Evolutionary conservation across 495 filamentous ascomycete species (phyloP), one percentile per base, ranked within the genome.

Genomic region (Articulospora tetracladia): DNA sequence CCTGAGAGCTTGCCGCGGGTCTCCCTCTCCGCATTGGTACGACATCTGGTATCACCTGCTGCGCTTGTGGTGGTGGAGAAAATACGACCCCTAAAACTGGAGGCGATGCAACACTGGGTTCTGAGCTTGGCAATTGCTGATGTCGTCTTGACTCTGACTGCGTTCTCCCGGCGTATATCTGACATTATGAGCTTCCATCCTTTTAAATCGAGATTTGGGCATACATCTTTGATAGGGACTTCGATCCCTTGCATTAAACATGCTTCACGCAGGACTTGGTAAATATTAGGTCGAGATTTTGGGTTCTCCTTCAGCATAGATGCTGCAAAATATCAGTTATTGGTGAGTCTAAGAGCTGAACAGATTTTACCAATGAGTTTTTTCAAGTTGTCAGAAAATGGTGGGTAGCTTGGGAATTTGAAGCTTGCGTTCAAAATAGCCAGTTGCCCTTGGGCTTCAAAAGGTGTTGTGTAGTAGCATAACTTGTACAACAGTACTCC

Each of bases 381-480:
- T 79, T 96, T 97, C 52, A 97, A 74, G 51, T 86, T 86, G 68
- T 96, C 91, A 1, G 93, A 97, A 73, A 98, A 98, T 22, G 79
- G 69, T 27, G 94, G 94, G 67, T 97, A 90, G 44, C 79, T 77
- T 22, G 95, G 95, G 70, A 88, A 98, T 70, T 91, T 94, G 83
- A 89, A 98, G 67, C 83, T 95, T 41, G 95, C 94, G 69, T 97
- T 98, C 41, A 98, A 77, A 64, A 98, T 98, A n/a, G 94, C 94
- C 74, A 98, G 90, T 75, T 96, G 93, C 20, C 94, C 94, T 65
- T 94, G 90, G 57, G 97, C 95, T 74, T 98, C 94, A 68, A 98
- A 98, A 2, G 94, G 94, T 10, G 94, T 98, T 26, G 95, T 98
- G 76, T 98, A 98, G 77, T 98, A 98, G 76, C 94, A 98, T 55